phyloP scores from a whole-genome alignment of 1,284 basidiomycete species.

The Ustilago loliicola region DNA sequence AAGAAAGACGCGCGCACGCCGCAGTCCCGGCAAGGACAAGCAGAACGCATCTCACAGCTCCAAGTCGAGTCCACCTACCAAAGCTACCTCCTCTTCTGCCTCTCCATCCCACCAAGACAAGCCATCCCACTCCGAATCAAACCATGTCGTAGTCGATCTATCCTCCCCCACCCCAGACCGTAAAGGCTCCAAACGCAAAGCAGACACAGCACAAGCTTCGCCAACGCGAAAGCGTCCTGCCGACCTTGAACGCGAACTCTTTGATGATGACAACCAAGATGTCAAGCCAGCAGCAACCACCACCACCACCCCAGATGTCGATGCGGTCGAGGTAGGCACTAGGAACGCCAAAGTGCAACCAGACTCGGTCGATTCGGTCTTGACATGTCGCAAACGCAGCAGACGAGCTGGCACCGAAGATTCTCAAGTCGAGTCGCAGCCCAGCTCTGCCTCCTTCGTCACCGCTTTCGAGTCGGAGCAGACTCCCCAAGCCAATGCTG shows the following conservation, averaged over 20 bases:
- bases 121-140: background rate
- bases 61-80: background rate
- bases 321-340: background rate
- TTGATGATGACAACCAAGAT: conserved; percentile 20
- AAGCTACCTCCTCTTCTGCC: background rate
- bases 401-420: conserved; percentile 23
- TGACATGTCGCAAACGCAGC: conserved; percentile 28
- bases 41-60: background rate
- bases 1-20: conserved; percentile 23
- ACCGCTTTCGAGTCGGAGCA: conserved; percentile 22
- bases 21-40: conserved; percentile 25
- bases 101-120: background rate
- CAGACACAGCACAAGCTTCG: conserved; percentile 11
- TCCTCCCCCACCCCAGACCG: background rate
- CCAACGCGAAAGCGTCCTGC: background rate
- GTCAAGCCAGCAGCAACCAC: background rate
- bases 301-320: background rate
- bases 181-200: conserved; percentile 6
- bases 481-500: conserved; percentile 2
- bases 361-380: conserved; percentile 6
- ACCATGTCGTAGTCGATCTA: background rate
- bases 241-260: conserved; percentile 31
- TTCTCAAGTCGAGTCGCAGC: conserved; percentile 25
- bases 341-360: background rate
- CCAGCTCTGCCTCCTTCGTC: conserved; percentile 34